Percentiles rank a stretch among this genome's conserved stretches.
These are phyloP conservation scores for Penicillium ucsense DNA, from an alignment of 495 filamentous ascomycete genomes.

Conservation along the genomic window DNA sequence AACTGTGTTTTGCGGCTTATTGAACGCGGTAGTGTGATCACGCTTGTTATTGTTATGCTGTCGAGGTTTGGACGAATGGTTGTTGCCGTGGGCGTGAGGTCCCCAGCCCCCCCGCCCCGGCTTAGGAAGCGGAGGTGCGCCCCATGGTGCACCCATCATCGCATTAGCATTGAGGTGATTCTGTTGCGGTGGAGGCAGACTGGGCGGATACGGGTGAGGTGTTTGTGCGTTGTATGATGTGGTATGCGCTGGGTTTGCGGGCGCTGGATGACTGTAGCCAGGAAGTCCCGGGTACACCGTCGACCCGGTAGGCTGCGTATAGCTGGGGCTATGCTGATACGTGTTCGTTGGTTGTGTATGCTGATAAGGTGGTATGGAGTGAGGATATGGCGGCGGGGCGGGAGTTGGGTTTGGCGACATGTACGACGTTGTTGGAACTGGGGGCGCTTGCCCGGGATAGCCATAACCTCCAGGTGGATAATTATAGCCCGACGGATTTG, in stretches of 20 bases:
- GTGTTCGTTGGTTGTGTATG: slow-evolving; percentile 14
- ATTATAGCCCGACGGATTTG: slow-evolving; percentile 14
- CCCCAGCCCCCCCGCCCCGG: slow-evolving; percentile 29
- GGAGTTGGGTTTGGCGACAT: slow-evolving; percentile 7
- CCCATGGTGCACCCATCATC: slow-evolving; percentile 49
- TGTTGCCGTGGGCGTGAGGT: slow-evolving; percentile 39
- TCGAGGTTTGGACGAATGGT: slow-evolving; percentile 27
- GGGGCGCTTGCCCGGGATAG: slow-evolving; percentile 23
- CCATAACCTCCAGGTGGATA: slow-evolving; percentile 26
- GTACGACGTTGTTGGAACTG: slow-evolving; percentile 15
- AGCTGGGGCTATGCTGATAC: slow-evolving; percentile 17
- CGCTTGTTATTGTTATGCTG: slow-evolving; percentile 24
- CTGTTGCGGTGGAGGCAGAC: slow-evolving; percentile 16
- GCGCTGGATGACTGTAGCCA: slow-evolving; percentile 16
- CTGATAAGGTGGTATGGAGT: slow-evolving; percentile 18
- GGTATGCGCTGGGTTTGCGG: slow-evolving; percentile 12
- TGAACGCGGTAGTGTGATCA: slow-evolving; percentile 33
- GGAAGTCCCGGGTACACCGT: slow-evolving; percentile 19
- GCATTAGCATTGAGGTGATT: slow-evolving; percentile 24
- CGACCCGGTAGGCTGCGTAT: slow-evolving; percentile 18
- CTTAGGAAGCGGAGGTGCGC: slow-evolving; percentile 30
- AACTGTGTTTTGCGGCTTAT: slow-evolving; percentile 26
- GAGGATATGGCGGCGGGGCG: slow-evolving; percentile 21
- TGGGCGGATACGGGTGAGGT: slow-evolving; percentile 18
- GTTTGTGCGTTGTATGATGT: slow-evolving; percentile 15